Percentiles rank a stretch among this genome's conserved stretches.
phyloP scores from a whole-genome alignment of 1,139 yeast species.

The Groenewaldozyma sp. region DNA sequence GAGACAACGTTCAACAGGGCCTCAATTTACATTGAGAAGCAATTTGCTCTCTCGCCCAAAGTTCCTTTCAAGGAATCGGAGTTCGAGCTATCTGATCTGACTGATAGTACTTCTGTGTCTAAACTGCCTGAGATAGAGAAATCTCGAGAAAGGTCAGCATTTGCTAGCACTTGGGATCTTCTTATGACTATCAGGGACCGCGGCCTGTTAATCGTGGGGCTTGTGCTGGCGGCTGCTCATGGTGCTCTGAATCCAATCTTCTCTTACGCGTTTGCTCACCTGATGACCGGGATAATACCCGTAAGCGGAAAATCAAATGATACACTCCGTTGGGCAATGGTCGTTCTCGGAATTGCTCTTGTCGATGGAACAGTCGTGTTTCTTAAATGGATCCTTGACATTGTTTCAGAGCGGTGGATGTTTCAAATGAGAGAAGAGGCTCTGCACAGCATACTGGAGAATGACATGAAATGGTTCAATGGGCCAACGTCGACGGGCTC shows the following conservation, averaged over 20 bases:
- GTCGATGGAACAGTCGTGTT: conserved; percentile 53
- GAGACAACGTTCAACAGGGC: conserved; percentile 7
- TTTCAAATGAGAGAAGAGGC: conserved; percentile 42
- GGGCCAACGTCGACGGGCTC: conserved; percentile 27
- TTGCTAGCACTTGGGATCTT: conserved; percentile 1
- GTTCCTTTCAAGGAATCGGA: not conserved
- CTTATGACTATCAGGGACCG: conserved; percentile 26
- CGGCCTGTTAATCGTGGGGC: conserved; percentile 40
- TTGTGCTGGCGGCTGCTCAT: conserved; percentile 42
- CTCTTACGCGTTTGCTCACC: conserved; percentile 64
- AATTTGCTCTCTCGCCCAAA: not conserved
- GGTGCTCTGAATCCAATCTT: conserved; percentile 69
- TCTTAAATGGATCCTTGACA: conserved; percentile 43
- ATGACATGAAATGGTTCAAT: conserved; percentile 47
- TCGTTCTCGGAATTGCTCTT: conserved; percentile 51
- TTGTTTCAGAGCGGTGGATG: conserved; percentile 64
- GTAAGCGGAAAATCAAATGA: conserved; percentile 29
- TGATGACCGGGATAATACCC: conserved; percentile 36
- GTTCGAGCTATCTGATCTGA: not conserved
- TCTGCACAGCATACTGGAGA: conserved; percentile 42
- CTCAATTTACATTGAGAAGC: not conserved
- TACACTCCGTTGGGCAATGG: conserved; percentile 52
- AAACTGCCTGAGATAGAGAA: no score
- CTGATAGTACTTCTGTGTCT: no score
- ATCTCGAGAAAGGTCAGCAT: not conserved